Evolutionary conservation across 2,329 filamentous ascomycete species (phyloP).

Genomic region (Coccinonectria pachysandricola): DNA sequence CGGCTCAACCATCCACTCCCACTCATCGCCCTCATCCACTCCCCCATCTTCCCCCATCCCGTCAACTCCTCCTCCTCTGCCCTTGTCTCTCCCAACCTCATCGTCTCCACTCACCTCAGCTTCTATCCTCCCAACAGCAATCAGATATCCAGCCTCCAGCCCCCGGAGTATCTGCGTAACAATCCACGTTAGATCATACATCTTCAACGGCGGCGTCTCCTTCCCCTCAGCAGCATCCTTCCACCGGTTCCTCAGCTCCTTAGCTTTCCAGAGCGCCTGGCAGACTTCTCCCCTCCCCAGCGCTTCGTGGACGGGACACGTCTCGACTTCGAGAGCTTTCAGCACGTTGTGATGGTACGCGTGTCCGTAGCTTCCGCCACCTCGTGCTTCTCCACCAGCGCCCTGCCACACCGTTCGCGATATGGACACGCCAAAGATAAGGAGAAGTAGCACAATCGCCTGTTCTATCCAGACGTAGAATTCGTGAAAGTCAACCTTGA

Average conservation of each 20-base stretch:
- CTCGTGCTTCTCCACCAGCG: conserved; percentile 3
- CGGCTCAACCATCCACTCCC: conserved; percentile 31
- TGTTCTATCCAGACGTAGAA: conserved; percentile 66
- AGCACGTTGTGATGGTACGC: conserved; percentile 63
- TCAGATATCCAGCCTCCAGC: conserved; percentile 44
- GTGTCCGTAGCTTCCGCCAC: conserved; percentile 28
- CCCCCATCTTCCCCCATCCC: conserved; percentile 6
- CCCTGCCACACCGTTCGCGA: conserved; percentile 15
- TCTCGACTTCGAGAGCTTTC: conserved; percentile 44
- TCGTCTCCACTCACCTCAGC: conserved; percentile 19
- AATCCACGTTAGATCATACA: conserved; percentile 53
- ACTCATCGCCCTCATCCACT: conserved; percentile 17
- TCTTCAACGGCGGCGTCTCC: conserved; percentile 35
- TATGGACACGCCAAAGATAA: conserved; percentile 49
- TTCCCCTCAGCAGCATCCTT: conserved; percentile 50
- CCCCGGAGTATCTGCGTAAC: conserved; percentile 46
- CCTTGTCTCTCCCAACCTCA: not conserved
- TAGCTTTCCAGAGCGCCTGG: conserved; percentile 52
- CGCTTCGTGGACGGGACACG: conserved; percentile 44
- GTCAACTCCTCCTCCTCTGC: not conserved
- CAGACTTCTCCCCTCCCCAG: conserved; percentile 46
- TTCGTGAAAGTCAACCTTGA: conserved; percentile 70
- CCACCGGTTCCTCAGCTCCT: conserved; percentile 63
- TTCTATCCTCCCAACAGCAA: conserved; percentile 37
- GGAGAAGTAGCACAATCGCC: conserved; percentile 56